Base-by-base conservation (phyloP, 2,329 filamentous ascomycete genomes). In the Ophiocordyceps robertsii region DNA sequence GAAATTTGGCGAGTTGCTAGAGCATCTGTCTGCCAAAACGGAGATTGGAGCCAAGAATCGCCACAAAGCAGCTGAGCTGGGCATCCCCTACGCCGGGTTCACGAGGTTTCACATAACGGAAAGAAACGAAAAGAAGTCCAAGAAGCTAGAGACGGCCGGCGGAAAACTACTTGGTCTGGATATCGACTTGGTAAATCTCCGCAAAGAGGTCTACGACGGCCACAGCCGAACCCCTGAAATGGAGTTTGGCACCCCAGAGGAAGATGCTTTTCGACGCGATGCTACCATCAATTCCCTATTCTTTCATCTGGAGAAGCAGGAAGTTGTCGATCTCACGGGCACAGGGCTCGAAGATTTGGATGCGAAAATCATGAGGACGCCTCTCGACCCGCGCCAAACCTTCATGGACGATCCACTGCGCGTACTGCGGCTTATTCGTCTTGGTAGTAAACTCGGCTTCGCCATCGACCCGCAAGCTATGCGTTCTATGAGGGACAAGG, bases 241-340 rank as follows among this genome's bases (percentile, higher is more conserved):
- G 73, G 88, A 95, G 58, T 95, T 95, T 60, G 92, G 90, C 6
- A 95, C 87, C 0, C 82, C 90, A 1, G 74, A 84, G 57, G 88
- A 98, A 60, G 90, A 98, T 62, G 90, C 92, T 2, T 59, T 88
- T 50, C 80, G 90, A 19, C 79, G 90, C 39, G 90, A 98, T 67
- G 89, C 90, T 17, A 95, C 88, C 0, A 80, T 96, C 46, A 98
- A 98, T 58, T 87, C 92, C 21, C 75, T 98, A 48, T 96, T 96
- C 64, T 96, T 92, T 68, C 96, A 96, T 53, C 67, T 98, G 32
- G 80, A 89, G 54, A 87, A 82, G 1, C 73, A 77, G 29, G 54
- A 72, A 45, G 74, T 96, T 30, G 90, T 96, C 60, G 92, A 98
- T 58, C 83, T 93, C 47, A 93, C 86, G 0, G 73, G 74, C 8